A percentile compares a stretch with the other conserved stretches of the same genome.
Conservation (phyloP, 495 filamentous ascomycete genomes). For the Annulohypoxylon nitens region DNA sequence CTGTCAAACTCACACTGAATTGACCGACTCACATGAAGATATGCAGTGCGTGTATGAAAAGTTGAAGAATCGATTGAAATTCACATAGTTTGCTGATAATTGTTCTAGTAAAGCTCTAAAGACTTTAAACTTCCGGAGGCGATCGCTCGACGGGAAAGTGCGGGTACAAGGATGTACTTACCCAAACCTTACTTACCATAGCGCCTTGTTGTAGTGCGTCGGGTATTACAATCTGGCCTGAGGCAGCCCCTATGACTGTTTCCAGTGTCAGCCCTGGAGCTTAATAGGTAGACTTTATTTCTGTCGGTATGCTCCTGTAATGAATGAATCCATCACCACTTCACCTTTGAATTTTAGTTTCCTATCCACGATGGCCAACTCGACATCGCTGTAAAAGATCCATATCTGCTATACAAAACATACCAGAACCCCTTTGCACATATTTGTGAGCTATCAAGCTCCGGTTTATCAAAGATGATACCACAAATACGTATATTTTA, state of each 20-base stretch:
- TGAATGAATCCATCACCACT: conserved; percentile 31
- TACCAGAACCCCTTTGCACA: conserved; percentile 10
- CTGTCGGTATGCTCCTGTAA: conserved; percentile 8
- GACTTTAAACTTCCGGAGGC: not conserved
- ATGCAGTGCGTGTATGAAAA: not conserved
- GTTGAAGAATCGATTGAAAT: not conserved
- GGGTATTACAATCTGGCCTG: conserved; percentile 11
- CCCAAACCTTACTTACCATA: not conserved
- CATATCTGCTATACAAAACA: conserved; percentile 8
- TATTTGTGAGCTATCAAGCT: conserved; percentile 40
- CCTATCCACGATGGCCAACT: conserved; percentile 39
- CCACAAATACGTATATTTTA: conserved; percentile 62
- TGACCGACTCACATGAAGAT: not conserved
- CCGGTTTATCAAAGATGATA: conserved; percentile 68
- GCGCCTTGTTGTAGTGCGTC: not conserved
- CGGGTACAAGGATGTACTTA: not conserved
- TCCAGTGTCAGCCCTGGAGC: not conserved
- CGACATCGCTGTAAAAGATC: conserved; percentile 23
- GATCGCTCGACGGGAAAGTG: not conserved
- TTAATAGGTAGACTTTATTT: not conserved
- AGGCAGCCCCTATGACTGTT: conserved; percentile 5
- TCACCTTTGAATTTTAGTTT: conserved; percentile 24
- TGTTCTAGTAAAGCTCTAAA: not conserved
- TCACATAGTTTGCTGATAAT: not conserved
- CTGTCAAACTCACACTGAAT: not conserved